phyloP scores from a whole-genome alignment of 257 asterid genomes.

The Ilex asprella region DNA sequence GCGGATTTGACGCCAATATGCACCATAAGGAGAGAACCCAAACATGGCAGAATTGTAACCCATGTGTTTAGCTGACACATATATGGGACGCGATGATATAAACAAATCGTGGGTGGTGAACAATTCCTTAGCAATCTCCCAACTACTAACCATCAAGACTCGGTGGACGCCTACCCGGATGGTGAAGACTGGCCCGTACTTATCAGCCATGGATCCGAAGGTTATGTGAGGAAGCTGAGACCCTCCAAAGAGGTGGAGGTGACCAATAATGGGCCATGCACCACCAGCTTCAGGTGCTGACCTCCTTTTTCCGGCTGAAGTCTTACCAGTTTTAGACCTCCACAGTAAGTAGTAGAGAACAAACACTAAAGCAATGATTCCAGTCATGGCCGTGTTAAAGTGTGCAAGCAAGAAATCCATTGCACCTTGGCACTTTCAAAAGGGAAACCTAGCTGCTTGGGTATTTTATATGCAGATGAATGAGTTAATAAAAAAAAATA shows the following conservation, averaged over 20 bases:
- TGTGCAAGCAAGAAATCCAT: slow-evolving; percentile 7
- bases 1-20: slow-evolving; percentile 27
- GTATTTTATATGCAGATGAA: too few species aligned
- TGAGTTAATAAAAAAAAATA: too few species aligned
- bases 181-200: slow-evolving; percentile 26
- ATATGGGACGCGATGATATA: slow-evolving; percentile 15
- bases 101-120: slow-evolving; percentile 20
- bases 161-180: slow-evolving; percentile 16
- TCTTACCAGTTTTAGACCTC: not conserved
- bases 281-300: slow-evolving; percentile 17
- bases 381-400: not conserved
- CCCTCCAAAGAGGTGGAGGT: slow-evolving; percentile 29
- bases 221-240: slow-evolving; percentile 19
- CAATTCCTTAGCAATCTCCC: slow-evolving; percentile 20
- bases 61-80: slow-evolving; percentile 7
- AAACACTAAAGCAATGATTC: not conserved
- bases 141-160: slow-evolving; percentile 20
- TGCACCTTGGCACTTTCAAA: too few species aligned
- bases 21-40: slow-evolving; percentile 21
- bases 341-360: not conserved
- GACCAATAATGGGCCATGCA: slow-evolving; percentile 31
- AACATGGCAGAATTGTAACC: slow-evolving; percentile 23
- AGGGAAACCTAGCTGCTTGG: too few species aligned
- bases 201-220: slow-evolving; percentile 20
- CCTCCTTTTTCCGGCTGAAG: too few species aligned